Conservation (phyloP, 2,329 filamentous ascomycete genomes). For the Cytospora paraplurivora region DNA sequence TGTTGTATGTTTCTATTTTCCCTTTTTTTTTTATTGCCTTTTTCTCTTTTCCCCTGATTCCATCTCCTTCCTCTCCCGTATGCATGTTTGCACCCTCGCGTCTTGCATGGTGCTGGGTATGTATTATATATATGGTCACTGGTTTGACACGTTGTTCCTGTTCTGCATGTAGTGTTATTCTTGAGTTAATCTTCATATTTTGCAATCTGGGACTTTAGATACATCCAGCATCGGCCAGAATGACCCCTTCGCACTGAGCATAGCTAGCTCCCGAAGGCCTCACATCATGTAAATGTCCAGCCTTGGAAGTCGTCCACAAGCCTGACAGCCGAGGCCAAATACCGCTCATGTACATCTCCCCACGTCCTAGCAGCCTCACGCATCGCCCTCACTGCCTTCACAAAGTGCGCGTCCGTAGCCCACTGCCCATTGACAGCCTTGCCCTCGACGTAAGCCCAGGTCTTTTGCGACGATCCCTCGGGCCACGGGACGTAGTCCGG, state of each 20-base stretch:
- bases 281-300: conserved; percentile 53
- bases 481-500: conserved; percentile 58
- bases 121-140: too few relatives aligned
- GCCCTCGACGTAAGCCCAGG: conserved; percentile 77
- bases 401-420: conserved; percentile 76
- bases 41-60: not conserved
- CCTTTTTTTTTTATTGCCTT: conserved; percentile 11
- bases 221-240: not conserved
- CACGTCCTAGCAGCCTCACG: conserved; percentile 73
- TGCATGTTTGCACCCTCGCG: too few relatives aligned
- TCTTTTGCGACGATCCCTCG: conserved; percentile 62
- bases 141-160: too few relatives aligned
- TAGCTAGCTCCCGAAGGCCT: not conserved
- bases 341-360: conserved; percentile 68
- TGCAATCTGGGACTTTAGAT: not conserved
- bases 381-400: conserved; percentile 78
- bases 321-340: conserved; percentile 68
- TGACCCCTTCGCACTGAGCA: not conserved
- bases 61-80: too few relatives aligned
- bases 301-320: conserved; percentile 74
- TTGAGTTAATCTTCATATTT: not conserved
- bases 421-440: conserved; percentile 69
- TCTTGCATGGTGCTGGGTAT: too few relatives aligned
- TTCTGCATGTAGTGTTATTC: too few relatives aligned
- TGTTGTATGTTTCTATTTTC: conserved; percentile 5